Base-by-base conservation (phyloP, 805 yeast species). In the Candida montana region DNA sequence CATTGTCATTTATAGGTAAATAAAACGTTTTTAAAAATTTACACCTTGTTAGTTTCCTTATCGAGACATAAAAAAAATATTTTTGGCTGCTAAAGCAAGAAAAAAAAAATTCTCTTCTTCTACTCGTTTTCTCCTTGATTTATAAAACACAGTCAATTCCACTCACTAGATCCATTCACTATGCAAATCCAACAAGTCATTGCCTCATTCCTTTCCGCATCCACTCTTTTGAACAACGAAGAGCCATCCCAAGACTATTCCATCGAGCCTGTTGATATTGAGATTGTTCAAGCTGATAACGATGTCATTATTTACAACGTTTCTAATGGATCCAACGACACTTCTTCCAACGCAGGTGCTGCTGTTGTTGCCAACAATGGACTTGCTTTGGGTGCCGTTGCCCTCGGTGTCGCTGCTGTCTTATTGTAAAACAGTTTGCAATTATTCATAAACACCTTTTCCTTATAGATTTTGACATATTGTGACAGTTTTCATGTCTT, bases 181-280 rank as follows among this genome's bases (percentile, higher is more conserved):
- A 56, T 56, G 60, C 60, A 56, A 54, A 49, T 56, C 42, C 60
- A 56, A 48, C 60, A 56, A 54, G 57, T 56, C 45, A 43, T 56
- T 41, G 58, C 60, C 32, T 52, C 59, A 4, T 49, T 51, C 47
- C 36, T 56, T 39, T 57, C 59, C 31, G 49, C 59, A 24, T 34
- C 59, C 35, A 40, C 51, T 39, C 32, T 53, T 26, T 46, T 52
- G 35, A 46, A 38, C 44, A 31, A 23, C 35, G 38, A 42, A 35
- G n/a, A 9, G n/a, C 5, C 9, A 26, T 16, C 28, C 19, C 17
- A 23, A 33, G 32, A 33, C 26, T 30, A 23, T n/a, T n/a, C n/a
- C n/a, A n/a, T n/a, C n/a, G n/a, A n/a, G n/a, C 41, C 33, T 19
- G 45, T 27, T 17, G 21, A 37, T 18, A 37, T 36, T 26, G 36